phyloP scores from a whole-genome alignment of 768 basidiomycete species.

The Suillus subalutaceus region DNA sequence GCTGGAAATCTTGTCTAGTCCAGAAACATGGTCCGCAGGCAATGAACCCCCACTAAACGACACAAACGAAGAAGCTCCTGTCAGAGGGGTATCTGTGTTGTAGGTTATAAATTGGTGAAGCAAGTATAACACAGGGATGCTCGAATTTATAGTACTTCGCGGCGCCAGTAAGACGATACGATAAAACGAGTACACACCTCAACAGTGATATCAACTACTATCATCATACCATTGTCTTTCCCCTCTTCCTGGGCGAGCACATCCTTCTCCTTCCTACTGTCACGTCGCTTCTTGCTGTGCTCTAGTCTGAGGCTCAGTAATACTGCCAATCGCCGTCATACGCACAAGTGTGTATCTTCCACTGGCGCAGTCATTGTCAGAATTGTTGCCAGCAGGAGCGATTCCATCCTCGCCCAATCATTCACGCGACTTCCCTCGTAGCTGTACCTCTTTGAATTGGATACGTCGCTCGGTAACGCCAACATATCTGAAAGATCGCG shows the following conservation, averaged over 20 bases:
- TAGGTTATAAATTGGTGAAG: background rate
- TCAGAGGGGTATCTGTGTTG: background rate
- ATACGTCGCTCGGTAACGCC: too few species aligned
- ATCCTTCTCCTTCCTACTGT: background rate
- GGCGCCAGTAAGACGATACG: background rate
- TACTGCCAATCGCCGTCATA: too few species aligned
- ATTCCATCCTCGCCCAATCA: too few species aligned
- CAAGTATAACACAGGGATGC: background rate
- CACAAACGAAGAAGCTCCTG: background rate
- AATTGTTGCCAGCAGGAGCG: too few species aligned
- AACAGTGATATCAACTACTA: background rate
- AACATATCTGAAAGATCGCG: slow-evolving; percentile 46
- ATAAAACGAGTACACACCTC: background rate
- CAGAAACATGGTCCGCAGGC: background rate
- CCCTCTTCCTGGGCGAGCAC: too few species aligned
- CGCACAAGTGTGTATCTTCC: too few species aligned
- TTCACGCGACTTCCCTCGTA: too few species aligned
- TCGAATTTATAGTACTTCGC: too few species aligned
- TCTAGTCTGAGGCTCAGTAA: slow-evolving; percentile 11
- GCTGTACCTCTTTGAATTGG: too few species aligned
- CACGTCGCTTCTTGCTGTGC: background rate
- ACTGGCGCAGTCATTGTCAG: too few species aligned
- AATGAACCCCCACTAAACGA: background rate
- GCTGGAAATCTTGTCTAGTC: background rate
- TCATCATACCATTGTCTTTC: background rate